Conservation (phyloP, 106 monocot genomes). For the Phalaenopsis equestris region DNA sequence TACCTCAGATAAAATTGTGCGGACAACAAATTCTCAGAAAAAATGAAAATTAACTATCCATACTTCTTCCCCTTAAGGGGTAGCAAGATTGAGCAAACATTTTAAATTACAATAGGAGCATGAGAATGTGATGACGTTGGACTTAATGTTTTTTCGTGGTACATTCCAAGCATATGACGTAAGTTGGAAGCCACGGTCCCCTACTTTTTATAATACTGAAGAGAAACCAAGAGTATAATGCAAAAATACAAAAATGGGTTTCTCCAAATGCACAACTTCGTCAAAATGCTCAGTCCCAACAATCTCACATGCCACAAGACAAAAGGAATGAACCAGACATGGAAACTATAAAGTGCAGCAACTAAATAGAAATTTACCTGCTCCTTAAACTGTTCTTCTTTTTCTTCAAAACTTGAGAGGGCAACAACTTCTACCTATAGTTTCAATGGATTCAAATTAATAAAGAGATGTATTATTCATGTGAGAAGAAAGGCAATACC, state of each 20-base stretch:
- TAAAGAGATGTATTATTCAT: neutral
- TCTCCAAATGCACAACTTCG: neutral
- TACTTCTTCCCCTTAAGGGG: neutral
- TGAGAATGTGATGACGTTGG: neutral
- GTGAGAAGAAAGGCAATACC: neutral
- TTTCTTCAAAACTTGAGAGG: conserved; percentile 90
- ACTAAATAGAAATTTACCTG: conserved; percentile 36
- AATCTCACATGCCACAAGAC: neutral
- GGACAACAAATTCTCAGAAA: neutral
- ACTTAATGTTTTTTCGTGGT: neutral
- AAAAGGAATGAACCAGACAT: neutral
- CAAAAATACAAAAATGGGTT: neutral
- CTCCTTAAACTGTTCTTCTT: conserved; percentile 90
- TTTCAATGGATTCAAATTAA: neutral
- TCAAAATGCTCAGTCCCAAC: neutral
- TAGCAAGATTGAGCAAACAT: neutral
- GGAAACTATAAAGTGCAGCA: neutral
- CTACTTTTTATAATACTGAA: neutral
- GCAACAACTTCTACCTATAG: conserved; percentile 78
- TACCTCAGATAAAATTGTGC: neutral
- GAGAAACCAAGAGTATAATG: neutral
- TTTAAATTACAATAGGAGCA: neutral
- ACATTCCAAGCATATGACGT: neutral
- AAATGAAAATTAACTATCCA: neutral
- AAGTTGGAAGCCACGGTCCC: neutral